These are phyloP conservation scores for Phytophthora aleatoria DNA, from an alignment of 352 stramenopile genomes.

Conservation along the genomic window DNA sequence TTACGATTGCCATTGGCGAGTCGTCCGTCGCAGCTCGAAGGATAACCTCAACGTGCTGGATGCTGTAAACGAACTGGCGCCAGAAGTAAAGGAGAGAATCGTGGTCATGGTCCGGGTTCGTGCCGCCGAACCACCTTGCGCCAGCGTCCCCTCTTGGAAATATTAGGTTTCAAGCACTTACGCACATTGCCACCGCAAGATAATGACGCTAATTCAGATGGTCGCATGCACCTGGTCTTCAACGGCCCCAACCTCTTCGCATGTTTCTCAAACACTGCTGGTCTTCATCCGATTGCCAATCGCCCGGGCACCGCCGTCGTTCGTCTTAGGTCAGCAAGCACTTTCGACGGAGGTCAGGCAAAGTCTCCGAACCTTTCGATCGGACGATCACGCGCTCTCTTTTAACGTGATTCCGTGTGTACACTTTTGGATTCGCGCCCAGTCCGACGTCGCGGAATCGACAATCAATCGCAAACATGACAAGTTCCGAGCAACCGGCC, in stretches of 20 bases:
- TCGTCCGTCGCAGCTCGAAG: conserved; percentile 13
- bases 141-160: neutral
- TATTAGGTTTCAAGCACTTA: neutral
- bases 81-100: conserved; percentile 21
- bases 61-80: conserved; percentile 7
- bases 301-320: conserved; percentile 7
- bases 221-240: conserved; percentile 10
- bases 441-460: conserved; percentile 20
- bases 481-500: conserved; percentile 42
- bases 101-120: neutral
- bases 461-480: conserved; percentile 26
- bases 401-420: conserved; percentile 19
- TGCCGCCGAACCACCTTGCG: neutral
- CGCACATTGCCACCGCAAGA: neutral
- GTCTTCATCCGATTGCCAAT: conserved; percentile 15
- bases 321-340: conserved; percentile 21
- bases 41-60: neutral
- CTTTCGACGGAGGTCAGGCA: conserved; percentile 24
- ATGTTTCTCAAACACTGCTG: conserved; percentile 22
- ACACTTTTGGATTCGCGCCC: conserved; percentile 28
- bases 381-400: conserved; percentile 18
- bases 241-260: neutral
- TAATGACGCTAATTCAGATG: conserved; percentile 10
- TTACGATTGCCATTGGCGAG: neutral
- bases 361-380: conserved; percentile 31